Conservation (phyloP, 2,329 filamentous ascomycete genomes). For the Trichoderma polysporum region DNA sequence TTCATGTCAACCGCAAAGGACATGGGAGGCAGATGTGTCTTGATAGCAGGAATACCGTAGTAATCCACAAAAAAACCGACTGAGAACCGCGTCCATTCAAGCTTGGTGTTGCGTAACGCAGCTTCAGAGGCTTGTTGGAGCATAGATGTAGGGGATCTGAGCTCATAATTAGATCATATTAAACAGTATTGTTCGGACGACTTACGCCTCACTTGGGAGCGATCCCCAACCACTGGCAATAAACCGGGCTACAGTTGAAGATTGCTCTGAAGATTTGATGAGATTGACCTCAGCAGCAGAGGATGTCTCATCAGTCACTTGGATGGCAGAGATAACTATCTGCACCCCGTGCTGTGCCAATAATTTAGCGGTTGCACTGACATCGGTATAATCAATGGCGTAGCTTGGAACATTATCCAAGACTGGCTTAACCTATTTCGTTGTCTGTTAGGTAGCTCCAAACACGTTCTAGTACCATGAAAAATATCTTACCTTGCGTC, state of each 20-base stretch:
- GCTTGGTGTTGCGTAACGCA: slow-evolving; percentile 17
- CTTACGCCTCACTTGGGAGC: slow-evolving; percentile 12
- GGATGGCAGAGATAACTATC: slow-evolving; percentile 45
- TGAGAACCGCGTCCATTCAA: slow-evolving; percentile 41
- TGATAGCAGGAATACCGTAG: slow-evolving; percentile 39
- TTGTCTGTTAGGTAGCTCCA: not conserved
- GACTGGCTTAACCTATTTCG: not conserved
- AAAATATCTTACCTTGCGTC: not conserved
- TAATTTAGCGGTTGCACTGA: slow-evolving; percentile 26
- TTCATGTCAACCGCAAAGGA: slow-evolving; percentile 45
- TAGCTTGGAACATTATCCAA: not conserved
- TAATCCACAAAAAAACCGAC: slow-evolving; percentile 48
- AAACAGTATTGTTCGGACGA: not conserved
- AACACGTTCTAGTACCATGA: not conserved
- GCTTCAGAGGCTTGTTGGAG: not conserved
- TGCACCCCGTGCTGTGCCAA: slow-evolving; percentile 40
- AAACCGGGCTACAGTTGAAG: slow-evolving; percentile 39
- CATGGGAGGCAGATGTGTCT: slow-evolving; percentile 39
- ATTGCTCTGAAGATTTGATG: slow-evolving; percentile 43
- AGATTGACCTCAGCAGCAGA: slow-evolving; percentile 41
- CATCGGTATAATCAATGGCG: slow-evolving; percentile 31
- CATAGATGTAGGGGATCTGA: not conserved
- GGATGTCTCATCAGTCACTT: slow-evolving; percentile 31
- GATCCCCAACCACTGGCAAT: slow-evolving; percentile 42
- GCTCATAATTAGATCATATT: not conserved